A percentile compares a stretch with the other conserved stretches of the same genome.
Evolutionary conservation across 176 grass and related monocot genomes (phyloP).

Genomic region (Coix lacrymajobi): DNA sequence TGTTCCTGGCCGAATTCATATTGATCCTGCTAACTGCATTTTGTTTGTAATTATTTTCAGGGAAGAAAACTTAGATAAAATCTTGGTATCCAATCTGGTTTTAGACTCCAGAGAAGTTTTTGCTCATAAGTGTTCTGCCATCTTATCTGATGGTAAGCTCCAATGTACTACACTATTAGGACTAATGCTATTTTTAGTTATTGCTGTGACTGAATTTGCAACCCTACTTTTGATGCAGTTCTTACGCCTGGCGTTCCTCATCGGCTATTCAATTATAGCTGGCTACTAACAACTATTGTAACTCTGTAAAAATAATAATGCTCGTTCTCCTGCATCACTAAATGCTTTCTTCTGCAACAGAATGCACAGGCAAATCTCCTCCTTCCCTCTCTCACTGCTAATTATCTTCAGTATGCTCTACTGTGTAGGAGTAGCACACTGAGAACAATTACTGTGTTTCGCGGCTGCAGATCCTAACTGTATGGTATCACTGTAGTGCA

Average conservation of each 20-base stretch:
- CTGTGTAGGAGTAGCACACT: neutral
- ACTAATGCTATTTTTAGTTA: neutral
- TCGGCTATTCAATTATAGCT: conserved; percentile 19
- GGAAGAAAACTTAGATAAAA: conserved; percentile 45
- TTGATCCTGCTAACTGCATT: conserved; percentile 20
- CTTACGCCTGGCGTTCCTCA: conserved; percentile 26
- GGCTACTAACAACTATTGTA: neutral
- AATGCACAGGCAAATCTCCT: conserved; percentile 1
- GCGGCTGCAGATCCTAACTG: neutral
- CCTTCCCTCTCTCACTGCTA: neutral
- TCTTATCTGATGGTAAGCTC: conserved; percentile 53
- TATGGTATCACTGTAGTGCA: neutral
- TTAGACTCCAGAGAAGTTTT: conserved; percentile 52
- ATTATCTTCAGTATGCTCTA: neutral
- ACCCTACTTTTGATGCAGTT: conserved; percentile 35
- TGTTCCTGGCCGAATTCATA: neutral
- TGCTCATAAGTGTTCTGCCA: conserved; percentile 48
- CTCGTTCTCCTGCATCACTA: neutral
- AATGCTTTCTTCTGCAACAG: neutral
- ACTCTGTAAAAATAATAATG: neutral
- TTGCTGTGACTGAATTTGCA: conserved; percentile 15
- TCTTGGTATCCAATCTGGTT: conserved; percentile 41
- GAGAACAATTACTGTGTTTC: neutral
- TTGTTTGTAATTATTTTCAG: conserved; percentile 35
- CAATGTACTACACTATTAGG: neutral